A percentile compares a stretch with the other conserved stretches of the same genome.
phyloP scores from a whole-genome alignment of 768 basidiomycete genomes.

The Suillus cothurnatus region DNA sequence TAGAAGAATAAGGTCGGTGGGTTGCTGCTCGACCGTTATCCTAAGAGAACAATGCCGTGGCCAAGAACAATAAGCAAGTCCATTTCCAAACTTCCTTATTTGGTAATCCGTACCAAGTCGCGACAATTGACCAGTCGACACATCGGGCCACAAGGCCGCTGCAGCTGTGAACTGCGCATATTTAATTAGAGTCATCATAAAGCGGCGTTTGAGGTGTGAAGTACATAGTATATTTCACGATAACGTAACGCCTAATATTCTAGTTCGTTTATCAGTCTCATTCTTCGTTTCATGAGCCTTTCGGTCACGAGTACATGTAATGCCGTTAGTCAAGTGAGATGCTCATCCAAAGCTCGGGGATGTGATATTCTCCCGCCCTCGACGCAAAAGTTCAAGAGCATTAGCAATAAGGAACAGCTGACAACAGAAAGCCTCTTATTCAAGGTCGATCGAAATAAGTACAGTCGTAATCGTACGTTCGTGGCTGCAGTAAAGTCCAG shows the following conservation, averaged over 20 bases:
- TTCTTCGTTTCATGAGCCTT: too few species aligned
- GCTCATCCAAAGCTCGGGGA: not conserved
- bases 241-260: not conserved
- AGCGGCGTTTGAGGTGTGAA: not conserved
- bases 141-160: not conserved
- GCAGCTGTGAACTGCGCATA: not conserved
- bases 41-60: constrained; percentile 22
- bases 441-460: not conserved
- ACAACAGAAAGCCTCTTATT: not conserved
- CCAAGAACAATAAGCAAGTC: constrained; percentile 29
- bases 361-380: not conserved
- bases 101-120: not conserved
- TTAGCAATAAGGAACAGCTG: not conserved
- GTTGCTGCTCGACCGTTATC: constrained; percentile 22
- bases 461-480: not conserved
- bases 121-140: not conserved
- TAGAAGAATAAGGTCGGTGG: constrained; percentile 26
- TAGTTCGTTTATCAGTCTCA: not conserved
- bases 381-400: not conserved
- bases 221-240: not conserved
- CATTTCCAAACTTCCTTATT: constrained; percentile 12
- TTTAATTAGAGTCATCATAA: not conserved
- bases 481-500: not conserved
- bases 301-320: too few species aligned
- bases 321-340: too few species aligned